Percentiles rank a stretch among this genome's conserved stretches.
These are phyloP conservation scores for Thyridium curvatum DNA, from an alignment of 2,329 filamentous ascomycete genomes.

Conservation along the genomic window DNA sequence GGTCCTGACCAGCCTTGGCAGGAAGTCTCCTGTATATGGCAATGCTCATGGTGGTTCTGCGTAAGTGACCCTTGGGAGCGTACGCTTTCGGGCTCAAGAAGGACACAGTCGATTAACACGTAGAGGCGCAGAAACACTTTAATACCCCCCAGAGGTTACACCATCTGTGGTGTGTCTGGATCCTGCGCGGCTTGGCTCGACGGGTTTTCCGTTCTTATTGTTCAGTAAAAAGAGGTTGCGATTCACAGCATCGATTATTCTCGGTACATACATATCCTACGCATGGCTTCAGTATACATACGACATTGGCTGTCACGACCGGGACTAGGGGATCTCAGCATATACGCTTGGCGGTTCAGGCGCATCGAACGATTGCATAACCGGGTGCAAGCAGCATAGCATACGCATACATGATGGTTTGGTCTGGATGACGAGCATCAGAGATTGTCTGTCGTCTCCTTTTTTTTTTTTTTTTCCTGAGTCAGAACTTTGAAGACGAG, in stretches of 20 bases:
- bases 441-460: not conserved
- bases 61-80: slow-evolving; percentile 50
- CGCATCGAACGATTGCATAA: too few relatives aligned
- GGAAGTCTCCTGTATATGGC: slow-evolving; percentile 79
- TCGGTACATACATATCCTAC: too few relatives aligned
- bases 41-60: slow-evolving; percentile 72
- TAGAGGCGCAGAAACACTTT: slow-evolving; percentile 62
- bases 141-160: slow-evolving; percentile 84
- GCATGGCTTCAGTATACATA: too few relatives aligned
- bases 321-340: too few relatives aligned
- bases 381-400: too few relatives aligned
- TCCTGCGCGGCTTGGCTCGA: slow-evolving; percentile 78
- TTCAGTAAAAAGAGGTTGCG: slow-evolving; percentile 18
- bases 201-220: slow-evolving; percentile 67
- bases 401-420: too few relatives aligned
- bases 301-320: too few relatives aligned
- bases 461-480: not conserved
- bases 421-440: too few relatives aligned
- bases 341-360: too few relatives aligned
- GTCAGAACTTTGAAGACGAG: not conserved
- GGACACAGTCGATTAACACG: slow-evolving; percentile 17
- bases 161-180: slow-evolving; percentile 80
- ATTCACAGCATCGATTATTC: too few relatives aligned
- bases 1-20: slow-evolving; percentile 81
- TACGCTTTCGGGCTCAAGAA: not conserved